Evolutionary conservation across 805 yeast genomes (phyloP), one percentile per base, ranked within the genome.

Genomic region (Helenozyma rhizophorensis): DNA sequence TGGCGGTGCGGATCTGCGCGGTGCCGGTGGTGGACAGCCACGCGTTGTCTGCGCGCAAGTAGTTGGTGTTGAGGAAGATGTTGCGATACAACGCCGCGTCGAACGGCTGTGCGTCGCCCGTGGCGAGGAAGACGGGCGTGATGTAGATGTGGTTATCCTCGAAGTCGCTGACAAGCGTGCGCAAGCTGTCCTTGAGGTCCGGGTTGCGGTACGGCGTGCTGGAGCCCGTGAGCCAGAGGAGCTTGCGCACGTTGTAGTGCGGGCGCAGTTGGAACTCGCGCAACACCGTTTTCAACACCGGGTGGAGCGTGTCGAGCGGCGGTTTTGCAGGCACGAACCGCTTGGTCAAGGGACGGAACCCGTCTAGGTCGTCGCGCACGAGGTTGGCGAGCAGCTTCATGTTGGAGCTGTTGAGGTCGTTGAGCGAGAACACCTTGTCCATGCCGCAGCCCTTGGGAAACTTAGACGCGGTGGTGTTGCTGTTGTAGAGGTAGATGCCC

Each of bases 221-320:
- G 51, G 81, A 78, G 51, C 80, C 83, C 0, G 96, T 85, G 48
- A 88, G 75, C 50, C 87, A 60, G 42, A 86, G 72, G 3, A 85
- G 58, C 46, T 82, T 78, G 43, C 73, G 75, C 27, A 68, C 69
- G 30, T 75, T 74, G 52, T 70, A 80, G 17, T 44, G 49, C 25
- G 70, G 73, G 23, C 62, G 52, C 11, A 61, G 49, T 35, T 50
- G 50, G 40, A 83, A 78, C 37, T 78, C 80, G 33, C 76, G 80
- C 33, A 76, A 70, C 7, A 80, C 57, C 14, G 64, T 62, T 21
- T 64, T 65, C 27, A 87, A 62, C 7, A 80, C 64, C 6, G 47
- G 43, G 7, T 62, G 64, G 21, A 65, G 48, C 23, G 48, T 45
- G 4, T 51, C 53, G 5, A 53, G 27, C 44, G 55, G 27, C 43